These are phyloP conservation scores for Lentinus tigrinus DNA, from an alignment of 768 basidiomycete species.

Conservation along the genomic window DNA sequence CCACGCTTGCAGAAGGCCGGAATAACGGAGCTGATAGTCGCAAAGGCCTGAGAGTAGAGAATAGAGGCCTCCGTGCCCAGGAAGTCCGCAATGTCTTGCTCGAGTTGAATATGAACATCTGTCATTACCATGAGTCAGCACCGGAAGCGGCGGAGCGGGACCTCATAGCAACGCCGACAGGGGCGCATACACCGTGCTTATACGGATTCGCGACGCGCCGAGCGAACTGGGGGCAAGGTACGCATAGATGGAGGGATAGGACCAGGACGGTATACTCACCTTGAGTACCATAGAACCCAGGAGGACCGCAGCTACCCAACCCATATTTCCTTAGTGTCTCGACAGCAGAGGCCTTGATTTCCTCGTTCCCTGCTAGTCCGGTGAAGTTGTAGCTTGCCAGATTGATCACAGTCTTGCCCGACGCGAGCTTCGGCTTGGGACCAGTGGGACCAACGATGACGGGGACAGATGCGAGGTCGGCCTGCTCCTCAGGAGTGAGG, in stretches of 20 bases:
- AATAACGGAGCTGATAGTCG: conserved; percentile 90
- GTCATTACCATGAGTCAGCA: background rate
- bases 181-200: background rate
- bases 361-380: conserved; percentile 84
- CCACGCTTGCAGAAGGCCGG: conserved; percentile 97
- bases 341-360: conserved; percentile 81
- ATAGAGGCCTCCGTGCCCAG: conserved; percentile 87
- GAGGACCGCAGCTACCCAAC: conserved; percentile 92
- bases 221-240: background rate
- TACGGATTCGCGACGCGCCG: background rate
- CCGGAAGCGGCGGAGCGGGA: background rate
- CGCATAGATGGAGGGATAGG: background rate
- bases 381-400: conserved; percentile 91
- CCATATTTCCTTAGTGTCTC: conserved; percentile 88
- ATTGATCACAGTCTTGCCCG: conserved; percentile 77
- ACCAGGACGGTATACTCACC: conserved; percentile 50
- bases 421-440: conserved; percentile 77
- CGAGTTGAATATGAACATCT: conserved; percentile 92
- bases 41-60: conserved; percentile 92
- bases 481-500: conserved; percentile 54
- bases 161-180: background rate
- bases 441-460: conserved; percentile 79
- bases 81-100: conserved; percentile 88
- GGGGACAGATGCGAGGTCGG: conserved; percentile 74
- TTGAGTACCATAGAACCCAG: conserved; percentile 95